Evolutionary conservation across 257 asterid genomes (phyloP), one percentile per base, ranked within the genome.

Genomic region (Pogostemon cablin): DNA sequence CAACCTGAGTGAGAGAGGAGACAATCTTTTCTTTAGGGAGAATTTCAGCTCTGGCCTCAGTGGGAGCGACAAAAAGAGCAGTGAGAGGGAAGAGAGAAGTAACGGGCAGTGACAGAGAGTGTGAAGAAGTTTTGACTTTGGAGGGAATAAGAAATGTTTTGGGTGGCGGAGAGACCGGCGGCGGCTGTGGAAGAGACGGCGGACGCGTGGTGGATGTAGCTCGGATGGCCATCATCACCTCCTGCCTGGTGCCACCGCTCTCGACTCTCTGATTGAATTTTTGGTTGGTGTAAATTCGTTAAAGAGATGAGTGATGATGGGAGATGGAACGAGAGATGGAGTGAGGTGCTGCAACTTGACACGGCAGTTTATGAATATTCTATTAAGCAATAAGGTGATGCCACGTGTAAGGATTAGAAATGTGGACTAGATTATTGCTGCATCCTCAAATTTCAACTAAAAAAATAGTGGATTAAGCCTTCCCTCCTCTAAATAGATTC

Each of bases 1-100:
- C 12, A 41, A 90, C 98, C 96, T 91, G 92, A 73, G 88, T 77
- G 67, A 93, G 86, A 67, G 99, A 89, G 67, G 98, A 91, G 48
- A 91, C 85, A 46, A 93, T 86, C 67, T 93, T 90, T 50, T 91
- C 96, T 80, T 89, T 91, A 55, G 96, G 89, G n/a, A 91, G 60
- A 65, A 75, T 78, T 58, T 87, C 75, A 72, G 96, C 98, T 57
- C 77, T 79, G 68, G 93, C 96, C 69, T 87, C 96, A 76, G 25
- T 3, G 1, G 95, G 89, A 65, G 83, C 80, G 6, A 86, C 78
- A 64, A 87, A 79, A 56, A 87, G 77, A 11, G 91, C 80, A 68
- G 89, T 79, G 4, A 93, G 85, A 61, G 95, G 93, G 40, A 86
- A 75, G 32, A 88, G 62, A 42, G 93, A 81, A 12, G 89, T 74